These are phyloP conservation scores for Telfairia occidentalis DNA, from an alignment of 331 rosid genomes.

Conservation along the genomic window DNA sequence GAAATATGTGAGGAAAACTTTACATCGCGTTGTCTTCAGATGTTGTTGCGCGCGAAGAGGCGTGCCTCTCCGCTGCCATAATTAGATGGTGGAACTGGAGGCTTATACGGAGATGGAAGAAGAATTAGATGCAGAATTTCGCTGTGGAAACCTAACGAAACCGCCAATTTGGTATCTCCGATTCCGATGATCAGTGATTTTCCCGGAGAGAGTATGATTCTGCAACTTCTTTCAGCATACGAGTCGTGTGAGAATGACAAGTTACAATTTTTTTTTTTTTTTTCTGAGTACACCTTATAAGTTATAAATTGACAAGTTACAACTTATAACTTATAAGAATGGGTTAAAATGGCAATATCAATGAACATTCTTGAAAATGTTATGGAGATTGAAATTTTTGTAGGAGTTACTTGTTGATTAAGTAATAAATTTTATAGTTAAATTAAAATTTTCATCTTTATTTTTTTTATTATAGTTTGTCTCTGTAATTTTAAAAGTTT, in stretches of 20 bases:
- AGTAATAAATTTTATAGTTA: no score
- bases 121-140: not conserved
- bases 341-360: not conserved
- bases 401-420: no score
- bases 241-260: not conserved
- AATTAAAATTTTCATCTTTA: no score
- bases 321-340: not conserved
- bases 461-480: no score
- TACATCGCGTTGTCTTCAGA: conserved; percentile 40
- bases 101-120: not conserved
- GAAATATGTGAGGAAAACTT: not conserved
- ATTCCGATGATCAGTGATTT: not conserved
- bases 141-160: not conserved
- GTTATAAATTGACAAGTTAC: no score
- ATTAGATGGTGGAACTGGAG: not conserved
- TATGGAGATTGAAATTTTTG: no score
- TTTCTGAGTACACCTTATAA: no score
- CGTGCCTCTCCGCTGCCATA: conserved; percentile 41
- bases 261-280: no score
- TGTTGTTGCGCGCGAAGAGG: conserved; percentile 32
- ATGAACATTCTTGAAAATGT: no score
- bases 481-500: no score
- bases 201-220: not conserved
- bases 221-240: not conserved
- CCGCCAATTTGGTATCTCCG: not conserved